Conservation (phyloP, 2,329 filamentous ascomycete genomes). For the Phialemoniopsis sp. region DNA sequence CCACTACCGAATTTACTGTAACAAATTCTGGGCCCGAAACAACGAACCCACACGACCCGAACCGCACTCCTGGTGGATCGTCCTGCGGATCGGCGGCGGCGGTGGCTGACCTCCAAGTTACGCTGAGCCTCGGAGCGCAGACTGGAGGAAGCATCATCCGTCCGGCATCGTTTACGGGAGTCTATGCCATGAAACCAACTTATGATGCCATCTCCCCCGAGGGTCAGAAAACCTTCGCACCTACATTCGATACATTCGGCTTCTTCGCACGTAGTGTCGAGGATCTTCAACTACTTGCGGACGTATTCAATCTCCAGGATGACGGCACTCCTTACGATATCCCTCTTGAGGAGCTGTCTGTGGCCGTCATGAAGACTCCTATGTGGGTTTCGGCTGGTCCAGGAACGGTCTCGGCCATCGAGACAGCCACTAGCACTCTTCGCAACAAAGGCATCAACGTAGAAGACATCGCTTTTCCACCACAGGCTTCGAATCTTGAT, state of each 20-base stretch:
- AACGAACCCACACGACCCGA: conserved; percentile 49
- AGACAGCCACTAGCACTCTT: conserved; percentile 32
- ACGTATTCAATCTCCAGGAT: conserved; percentile 49
- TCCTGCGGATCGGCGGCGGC: conserved; percentile 64
- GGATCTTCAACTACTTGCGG: conserved; percentile 53
- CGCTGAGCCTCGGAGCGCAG: conserved; percentile 59
- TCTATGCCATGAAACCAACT: conserved; percentile 63
- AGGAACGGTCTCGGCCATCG: conserved; percentile 37
- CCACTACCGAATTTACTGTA: conserved; percentile 62
- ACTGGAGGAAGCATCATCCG: conserved; percentile 62
- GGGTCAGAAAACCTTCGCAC: conserved; percentile 54
- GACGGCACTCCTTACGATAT: conserved; percentile 26
- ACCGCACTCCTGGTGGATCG: conserved; percentile 60
- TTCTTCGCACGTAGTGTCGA: conserved; percentile 53
- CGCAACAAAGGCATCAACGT: conserved; percentile 45
- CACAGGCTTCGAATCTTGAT: conserved; percentile 40
- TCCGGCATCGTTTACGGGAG: conserved; percentile 60
- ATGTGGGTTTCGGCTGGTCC: conserved; percentile 44
- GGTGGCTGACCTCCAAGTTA: conserved; percentile 60
- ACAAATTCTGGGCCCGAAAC: conserved; percentile 49
- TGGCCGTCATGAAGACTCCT: conserved; percentile 50
- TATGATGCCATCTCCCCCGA: conserved; percentile 61
- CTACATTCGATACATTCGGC: conserved; percentile 59
- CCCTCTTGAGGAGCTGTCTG: conserved; percentile 17
- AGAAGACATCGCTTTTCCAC: conserved; percentile 49